These are phyloP conservation scores for Elongisporangium anandrum DNA, from an alignment of 352 stramenopile genomes.

Conservation along the genomic window DNA sequence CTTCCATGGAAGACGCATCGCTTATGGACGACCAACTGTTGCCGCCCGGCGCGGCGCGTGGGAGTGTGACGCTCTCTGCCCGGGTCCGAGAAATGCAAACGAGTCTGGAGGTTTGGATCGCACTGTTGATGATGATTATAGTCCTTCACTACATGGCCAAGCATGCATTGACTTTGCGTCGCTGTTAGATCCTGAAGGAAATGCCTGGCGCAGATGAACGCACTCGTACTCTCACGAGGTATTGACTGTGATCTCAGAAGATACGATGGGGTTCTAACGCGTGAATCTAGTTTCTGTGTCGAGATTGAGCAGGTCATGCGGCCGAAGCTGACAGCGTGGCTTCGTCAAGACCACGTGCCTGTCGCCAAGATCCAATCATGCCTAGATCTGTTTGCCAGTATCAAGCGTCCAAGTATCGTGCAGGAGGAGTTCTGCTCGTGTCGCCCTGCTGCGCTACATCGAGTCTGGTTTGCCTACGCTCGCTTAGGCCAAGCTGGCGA, in stretches of 20 bases:
- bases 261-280: not conserved
- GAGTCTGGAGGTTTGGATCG: conserved; percentile 38
- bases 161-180: not conserved
- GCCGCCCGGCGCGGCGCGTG: conserved; percentile 1
- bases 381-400: conserved; percentile 45
- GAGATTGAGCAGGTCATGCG: conserved; percentile 55
- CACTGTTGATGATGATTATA: not conserved
- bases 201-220: conserved; percentile 59
- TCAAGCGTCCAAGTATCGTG: conserved; percentile 37
- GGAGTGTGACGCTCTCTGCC: conserved; percentile 25
- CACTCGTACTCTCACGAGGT: conserved; percentile 35
- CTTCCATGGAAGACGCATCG: conserved; percentile 36
- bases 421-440: conserved; percentile 39
- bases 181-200: conserved; percentile 32
- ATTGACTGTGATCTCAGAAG: not conserved
- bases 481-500: conserved; percentile 6
- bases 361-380: conserved; percentile 39
- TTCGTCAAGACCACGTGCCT: conserved; percentile 38
- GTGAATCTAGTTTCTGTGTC: conserved; percentile 21
- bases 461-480: conserved; percentile 50
- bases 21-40: conserved; percentile 10
- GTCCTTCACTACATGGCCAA: not conserved
- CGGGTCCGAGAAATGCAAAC: conserved; percentile 57
- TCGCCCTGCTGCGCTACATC: conserved; percentile 44
- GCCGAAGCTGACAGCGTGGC: conserved; percentile 30